Evolutionary conservation across 768 basidiomycete genomes (phyloP).

Genomic region (Mycena vitilis): DNA sequence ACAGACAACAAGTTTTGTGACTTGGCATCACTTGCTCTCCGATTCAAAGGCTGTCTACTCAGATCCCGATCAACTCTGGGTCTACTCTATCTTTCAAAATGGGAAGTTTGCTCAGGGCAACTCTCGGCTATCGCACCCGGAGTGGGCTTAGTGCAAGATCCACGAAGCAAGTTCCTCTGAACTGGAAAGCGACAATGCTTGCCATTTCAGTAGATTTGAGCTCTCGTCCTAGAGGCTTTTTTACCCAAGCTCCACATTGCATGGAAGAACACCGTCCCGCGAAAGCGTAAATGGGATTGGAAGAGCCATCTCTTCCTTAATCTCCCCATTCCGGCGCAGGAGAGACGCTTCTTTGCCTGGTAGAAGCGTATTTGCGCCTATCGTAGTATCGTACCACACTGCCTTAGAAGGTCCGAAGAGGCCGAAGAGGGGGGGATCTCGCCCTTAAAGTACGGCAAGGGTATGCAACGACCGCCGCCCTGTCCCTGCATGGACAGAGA

Average conservation of each 20-base stretch:
- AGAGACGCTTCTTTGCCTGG: neutral
- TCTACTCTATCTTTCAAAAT: too few relatives aligned
- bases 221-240: neutral
- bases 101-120: too few relatives aligned
- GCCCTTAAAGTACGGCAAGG: conserved; percentile 16
- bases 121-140: too few relatives aligned
- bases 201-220: neutral
- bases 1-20: too few relatives aligned
- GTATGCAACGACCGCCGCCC: neutral
- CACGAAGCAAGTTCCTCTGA: neutral
- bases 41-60: too few relatives aligned
- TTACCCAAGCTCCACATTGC: neutral
- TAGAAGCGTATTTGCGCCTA: neutral
- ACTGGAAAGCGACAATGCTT: neutral
- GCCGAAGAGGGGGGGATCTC: neutral
- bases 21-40: too few relatives aligned
- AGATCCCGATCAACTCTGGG: too few relatives aligned
- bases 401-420: conserved; percentile 18
- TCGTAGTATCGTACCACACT: conserved; percentile 14
- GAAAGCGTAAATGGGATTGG: neutral
- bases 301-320: conserved; percentile 8
- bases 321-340: neutral
- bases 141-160: too few relatives aligned
- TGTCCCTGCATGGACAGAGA: conserved; percentile 11
- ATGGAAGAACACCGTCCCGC: neutral